Evolutionary conservation across 2,329 filamentous ascomycete species (phyloP).

Genomic region (Fusarium sp.): DNA sequence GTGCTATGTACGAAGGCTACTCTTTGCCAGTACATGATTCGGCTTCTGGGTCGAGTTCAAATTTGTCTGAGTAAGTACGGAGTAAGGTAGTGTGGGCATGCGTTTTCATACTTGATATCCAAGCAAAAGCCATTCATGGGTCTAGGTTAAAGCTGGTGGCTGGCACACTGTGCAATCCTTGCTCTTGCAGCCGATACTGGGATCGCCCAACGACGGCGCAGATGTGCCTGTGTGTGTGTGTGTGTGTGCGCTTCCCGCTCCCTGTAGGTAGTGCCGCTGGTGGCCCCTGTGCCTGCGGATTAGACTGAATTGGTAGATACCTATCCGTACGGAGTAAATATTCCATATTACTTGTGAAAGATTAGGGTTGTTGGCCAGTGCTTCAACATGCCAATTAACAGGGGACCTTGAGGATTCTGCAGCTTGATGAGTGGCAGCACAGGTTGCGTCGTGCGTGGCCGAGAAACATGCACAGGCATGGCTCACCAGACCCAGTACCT

Average conservation of each 20-base stretch:
- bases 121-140: slow-evolving; percentile 27
- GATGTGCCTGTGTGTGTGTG: slow-evolving; percentile 44
- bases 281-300: slow-evolving; percentile 30
- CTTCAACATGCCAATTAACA: slow-evolving; percentile 15
- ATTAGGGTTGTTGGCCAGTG: slow-evolving; percentile 9
- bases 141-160: slow-evolving; percentile 29
- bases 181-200: slow-evolving; percentile 33
- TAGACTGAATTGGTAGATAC: background rate
- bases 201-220: slow-evolving; percentile 33
- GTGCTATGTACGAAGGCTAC: slow-evolving; percentile 4
- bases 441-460: background rate
- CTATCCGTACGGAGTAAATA: no score
- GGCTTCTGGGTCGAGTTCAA: slow-evolving; percentile 13
- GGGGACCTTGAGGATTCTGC: slow-evolving; percentile 4
- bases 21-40: slow-evolving; percentile 7
- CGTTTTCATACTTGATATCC: slow-evolving; percentile 18
- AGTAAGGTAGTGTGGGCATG: slow-evolving; percentile 3
- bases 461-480: slow-evolving; percentile 8
- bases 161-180: slow-evolving; percentile 43
- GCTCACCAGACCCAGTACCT: background rate
- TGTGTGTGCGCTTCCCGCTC: slow-evolving; percentile 49
- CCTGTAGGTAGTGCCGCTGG: slow-evolving; percentile 41
- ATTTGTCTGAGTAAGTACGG: slow-evolving; percentile 2
- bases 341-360: background rate
- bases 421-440: background rate